phyloP scores from a whole-genome alignment of 1,284 basidiomycete genomes.

The Fomitopsis schrenkii region DNA sequence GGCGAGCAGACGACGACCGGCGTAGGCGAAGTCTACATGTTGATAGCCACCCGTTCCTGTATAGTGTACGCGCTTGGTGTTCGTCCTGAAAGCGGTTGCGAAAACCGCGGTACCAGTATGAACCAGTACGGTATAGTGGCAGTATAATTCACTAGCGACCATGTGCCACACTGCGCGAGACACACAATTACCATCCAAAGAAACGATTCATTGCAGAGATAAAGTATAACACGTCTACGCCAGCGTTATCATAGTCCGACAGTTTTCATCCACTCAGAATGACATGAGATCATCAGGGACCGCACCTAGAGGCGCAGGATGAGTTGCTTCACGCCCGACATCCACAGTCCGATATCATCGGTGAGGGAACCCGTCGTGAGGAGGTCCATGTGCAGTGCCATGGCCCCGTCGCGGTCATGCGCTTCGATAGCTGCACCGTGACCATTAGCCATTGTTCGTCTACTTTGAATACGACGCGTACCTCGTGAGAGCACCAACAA shows the following conservation, averaged over 20 bases:
- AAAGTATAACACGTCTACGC: slow-evolving; percentile 1
- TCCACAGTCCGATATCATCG: slow-evolving; percentile 84
- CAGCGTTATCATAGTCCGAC: not conserved
- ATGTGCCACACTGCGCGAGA: no score
- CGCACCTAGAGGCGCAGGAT: slow-evolving; percentile 51
- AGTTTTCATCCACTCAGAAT: not conserved
- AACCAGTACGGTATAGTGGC: no score
- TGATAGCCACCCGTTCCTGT: no score
- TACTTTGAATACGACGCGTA: slow-evolving; percentile 29
- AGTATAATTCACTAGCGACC: no score
- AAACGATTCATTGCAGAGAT: not conserved
- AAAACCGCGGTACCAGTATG: no score
- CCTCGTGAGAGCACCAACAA: slow-evolving; percentile 66
- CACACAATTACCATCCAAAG: not conserved
- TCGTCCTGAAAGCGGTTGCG: no score
- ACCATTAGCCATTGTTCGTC: slow-evolving; percentile 4
- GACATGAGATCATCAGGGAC: not conserved
- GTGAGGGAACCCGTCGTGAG: slow-evolving; percentile 71
- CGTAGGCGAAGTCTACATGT: no score
- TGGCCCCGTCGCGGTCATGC: slow-evolving; percentile 65
- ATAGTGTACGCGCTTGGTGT: no score
- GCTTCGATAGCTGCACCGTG: slow-evolving; percentile 61
- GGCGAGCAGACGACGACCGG: no score
- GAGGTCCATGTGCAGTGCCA: slow-evolving; percentile 78
- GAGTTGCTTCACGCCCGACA: slow-evolving; percentile 83